Base-by-base conservation (phyloP, 78 protist genomes). In the Guillardia theta region DNA sequence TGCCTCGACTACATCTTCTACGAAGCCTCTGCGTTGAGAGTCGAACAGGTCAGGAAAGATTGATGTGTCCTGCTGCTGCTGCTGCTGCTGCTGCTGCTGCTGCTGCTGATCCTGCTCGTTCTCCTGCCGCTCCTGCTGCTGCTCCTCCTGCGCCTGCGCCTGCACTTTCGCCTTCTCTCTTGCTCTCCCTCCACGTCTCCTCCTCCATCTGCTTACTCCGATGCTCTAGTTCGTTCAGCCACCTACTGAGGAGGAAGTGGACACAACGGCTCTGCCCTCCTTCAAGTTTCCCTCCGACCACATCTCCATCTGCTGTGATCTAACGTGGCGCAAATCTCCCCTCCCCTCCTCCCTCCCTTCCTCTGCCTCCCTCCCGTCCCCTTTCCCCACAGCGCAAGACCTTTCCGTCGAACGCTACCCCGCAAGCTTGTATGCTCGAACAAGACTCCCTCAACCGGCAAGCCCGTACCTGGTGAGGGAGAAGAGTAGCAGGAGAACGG, bases 251-350 rank as follows among this genome's bases (percentile, higher is more conserved):
- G 45, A 70, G 45, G n/a, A 24, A 12, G 83, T 70, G 45, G 36
- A 24, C 10, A 12, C 6, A 4, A 70, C 83, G 10, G 6, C 48
- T 22, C 50, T 78, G 24, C 90, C 90, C 21, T 78, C 90, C 4
- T 48, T 48, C 15, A 30, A 36, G 53, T 78, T 78, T 30, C 90
- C 90, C 45, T 78, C 90, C 3, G 90, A 78, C 90, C 90, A 78
- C 90, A 46, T 78, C 90, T 78, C 90, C 43, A 46, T 78, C 48
- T 78, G 90, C 90, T 18, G 24, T 48, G 90, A 78, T 19, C 48
- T 78, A 18, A 4, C 0, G 46, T 70, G 33, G 83, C 33, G n/a
- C n/a, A n/a, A n/a, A n/a, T 33, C 41, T 43, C 83, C 41, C 70
- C 27, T 8, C 3, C 27, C 6, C 70, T 27, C 39, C 70, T 24